phyloP scores from a whole-genome alignment of 352 stramenopile species.

The Globisporangium polare region DNA sequence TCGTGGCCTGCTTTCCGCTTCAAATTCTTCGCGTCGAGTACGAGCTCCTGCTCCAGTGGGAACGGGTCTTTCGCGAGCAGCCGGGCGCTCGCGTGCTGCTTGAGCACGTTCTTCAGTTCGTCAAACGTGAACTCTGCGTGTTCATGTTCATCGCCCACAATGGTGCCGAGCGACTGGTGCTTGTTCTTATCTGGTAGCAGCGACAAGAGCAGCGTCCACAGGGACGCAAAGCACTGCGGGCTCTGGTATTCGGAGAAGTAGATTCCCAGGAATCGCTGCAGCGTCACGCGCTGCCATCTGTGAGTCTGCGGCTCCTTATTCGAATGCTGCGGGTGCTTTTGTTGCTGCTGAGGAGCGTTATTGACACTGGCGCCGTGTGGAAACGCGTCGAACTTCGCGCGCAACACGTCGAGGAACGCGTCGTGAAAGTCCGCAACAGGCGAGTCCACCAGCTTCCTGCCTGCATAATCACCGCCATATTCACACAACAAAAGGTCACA shows the following conservation, averaged over 20 bases:
- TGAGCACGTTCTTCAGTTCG: constrained; percentile 20
- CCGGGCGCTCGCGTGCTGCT: constrained; percentile 30
- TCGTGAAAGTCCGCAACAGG: constrained; percentile 31
- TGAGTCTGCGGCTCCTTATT: background rate
- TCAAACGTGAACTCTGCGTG: constrained; percentile 3
- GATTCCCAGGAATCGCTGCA: constrained; percentile 27
- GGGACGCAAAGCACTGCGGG: constrained; percentile 20
- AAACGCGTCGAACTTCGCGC: constrained; percentile 20
- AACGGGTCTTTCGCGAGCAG: constrained; percentile 34
- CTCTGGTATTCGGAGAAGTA: constrained; percentile 41
- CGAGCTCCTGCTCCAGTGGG: constrained; percentile 26
- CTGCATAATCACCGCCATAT: background rate
- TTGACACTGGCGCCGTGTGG: background rate
- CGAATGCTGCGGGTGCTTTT: background rate
- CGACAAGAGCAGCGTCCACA: constrained; percentile 18
- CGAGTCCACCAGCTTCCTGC: constrained; percentile 2
- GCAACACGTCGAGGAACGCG: constrained; percentile 33
- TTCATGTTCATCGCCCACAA: background rate
- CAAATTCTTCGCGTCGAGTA: constrained; percentile 1
- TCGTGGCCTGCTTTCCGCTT: constrained; percentile 8
- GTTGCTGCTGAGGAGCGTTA: constrained; percentile 1
- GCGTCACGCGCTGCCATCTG: constrained; percentile 21
- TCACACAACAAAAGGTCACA: background rate
- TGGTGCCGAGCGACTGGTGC: background rate
- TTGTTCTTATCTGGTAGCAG: background rate